Conservation (phyloP, 805 yeast genomes). For the Wickerhamiella hasegawae region DNA sequence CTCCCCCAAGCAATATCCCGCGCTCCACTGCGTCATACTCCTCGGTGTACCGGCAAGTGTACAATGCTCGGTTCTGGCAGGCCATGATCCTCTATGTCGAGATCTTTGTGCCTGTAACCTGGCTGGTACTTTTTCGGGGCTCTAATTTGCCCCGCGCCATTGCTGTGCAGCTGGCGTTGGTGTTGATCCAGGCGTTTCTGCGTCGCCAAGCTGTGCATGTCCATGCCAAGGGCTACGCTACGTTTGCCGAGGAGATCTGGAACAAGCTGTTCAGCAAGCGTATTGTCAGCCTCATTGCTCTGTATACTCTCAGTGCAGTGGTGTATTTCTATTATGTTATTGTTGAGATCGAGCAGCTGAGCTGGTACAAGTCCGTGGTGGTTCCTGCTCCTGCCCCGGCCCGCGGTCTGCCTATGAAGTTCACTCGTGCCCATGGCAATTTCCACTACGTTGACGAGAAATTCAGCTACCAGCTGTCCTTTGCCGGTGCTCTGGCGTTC, state of each 20-base stretch:
- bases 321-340: neutral
- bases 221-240: neutral
- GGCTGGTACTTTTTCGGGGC: conserved; percentile 1
- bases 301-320: neutral
- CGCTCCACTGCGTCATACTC: conserved; percentile 1
- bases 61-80: neutral
- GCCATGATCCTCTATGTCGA: neutral
- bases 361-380: neutral
- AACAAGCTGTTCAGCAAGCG: neutral
- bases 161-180: neutral
- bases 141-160: neutral
- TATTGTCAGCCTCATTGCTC: neutral
- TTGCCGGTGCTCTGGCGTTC: neutral
- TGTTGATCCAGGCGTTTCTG: neutral
- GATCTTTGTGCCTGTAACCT: neutral
- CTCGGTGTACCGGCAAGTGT: neutral
- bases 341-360: neutral
- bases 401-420: neutral
- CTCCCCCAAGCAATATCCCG: neutral
- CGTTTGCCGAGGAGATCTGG: neutral
- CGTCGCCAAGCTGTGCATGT: neutral
- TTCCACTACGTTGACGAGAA: conserved; percentile 3
- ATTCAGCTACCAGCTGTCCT: conserved; percentile 3
- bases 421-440: neutral
- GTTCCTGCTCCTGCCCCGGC: neutral